Base-by-base conservation (phyloP, 768 basidiomycete species). In the Fomitopsis serialis region DNA sequence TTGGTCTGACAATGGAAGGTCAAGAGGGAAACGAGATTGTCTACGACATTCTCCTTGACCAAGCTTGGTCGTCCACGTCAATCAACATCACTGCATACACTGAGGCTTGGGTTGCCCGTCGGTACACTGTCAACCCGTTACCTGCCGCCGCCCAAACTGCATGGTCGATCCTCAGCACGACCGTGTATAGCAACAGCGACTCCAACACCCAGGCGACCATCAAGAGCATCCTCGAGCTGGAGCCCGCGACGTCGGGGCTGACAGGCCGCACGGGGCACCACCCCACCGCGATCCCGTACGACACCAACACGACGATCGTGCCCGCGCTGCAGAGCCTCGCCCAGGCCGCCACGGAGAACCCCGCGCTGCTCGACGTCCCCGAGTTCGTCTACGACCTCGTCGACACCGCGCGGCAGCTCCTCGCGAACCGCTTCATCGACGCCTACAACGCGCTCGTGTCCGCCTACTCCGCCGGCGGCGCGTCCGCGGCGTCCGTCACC, bases 1-100 rank as follows among this genome's bases (percentile, higher is more conserved):
- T 74, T 48, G 73, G 73, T 1, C 56, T 74, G 53, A 70, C 72
- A 1, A 70, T 68, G 46, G 72, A 74, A 45, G 72, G 73, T 4
- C 64, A 71, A 46, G 73, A 74, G 51, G 73, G 73, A n/a, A 74
- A 74, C 54, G 73, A 74, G 64, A 68, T 74, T 36, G 61, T 73
- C n/a, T 74, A 74, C 45, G 70, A 73, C 47, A 55, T 74, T 23
- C 62, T 74, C 3, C 66, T 74, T 36, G 72, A 74, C 58, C 73
- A 74, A 49, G 73, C 72, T 1, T 74, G 73, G 73, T 74, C 70
- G 3, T 46, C 67, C 2, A 62, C 63, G 1, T 58, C 70, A 3
- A 60, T 74, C 44, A 57, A 70, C 52, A 64, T 66, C 55, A 56
- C 65, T 1, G 47, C 57, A 2, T 74, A 72, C 45, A 62, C 71